Percentiles rank a stretch among this genome's conserved stretches.
Evolutionary conservation across 768 basidiomycete genomes (phyloP).

Genomic region (Scleroderma bovista): DNA sequence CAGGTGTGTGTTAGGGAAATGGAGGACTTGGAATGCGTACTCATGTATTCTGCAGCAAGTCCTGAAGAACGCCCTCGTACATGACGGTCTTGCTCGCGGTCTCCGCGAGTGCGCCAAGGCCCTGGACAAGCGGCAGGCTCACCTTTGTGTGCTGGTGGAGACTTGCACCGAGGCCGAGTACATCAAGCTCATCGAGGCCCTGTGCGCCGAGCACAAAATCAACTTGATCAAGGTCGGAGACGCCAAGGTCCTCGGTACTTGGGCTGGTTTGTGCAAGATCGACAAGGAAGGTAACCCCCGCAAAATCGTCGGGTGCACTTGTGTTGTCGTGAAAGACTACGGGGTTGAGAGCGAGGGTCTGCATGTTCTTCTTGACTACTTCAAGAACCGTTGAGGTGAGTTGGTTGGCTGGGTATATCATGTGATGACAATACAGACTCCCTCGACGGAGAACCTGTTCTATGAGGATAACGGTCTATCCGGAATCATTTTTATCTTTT

Average conservation of each 20-base stretch:
- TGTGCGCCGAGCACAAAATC: constrained; percentile 99
- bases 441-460: constrained; percentile 75
- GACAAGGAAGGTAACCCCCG: constrained; percentile 98
- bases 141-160: constrained; percentile 98
- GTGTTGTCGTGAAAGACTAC: constrained; percentile 98
- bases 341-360: constrained; percentile 93
- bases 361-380: constrained; percentile 91
- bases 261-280: constrained; percentile 99
- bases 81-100: constrained; percentile 97
- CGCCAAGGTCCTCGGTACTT: constrained; percentile 95
- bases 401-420: constrained; percentile 8
- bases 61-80: constrained; percentile 96
- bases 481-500: constrained; percentile 75
- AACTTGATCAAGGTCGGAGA: constrained; percentile 99
- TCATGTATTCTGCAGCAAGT: constrained; percentile 69
- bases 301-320: constrained; percentile 90
- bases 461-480: constrained; percentile 75
- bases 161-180: constrained; percentile 99
- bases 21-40: background rate
- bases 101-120: constrained; percentile 98
- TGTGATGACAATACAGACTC: constrained; percentile 87
- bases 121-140: constrained; percentile 97
- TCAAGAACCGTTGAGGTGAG: constrained; percentile 82
- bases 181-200: constrained; percentile 99
- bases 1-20: constrained; percentile 46